These are phyloP conservation scores for Colletotrichum agaves DNA, from an alignment of 2,329 filamentous ascomycete species.

Conservation along the genomic window DNA sequence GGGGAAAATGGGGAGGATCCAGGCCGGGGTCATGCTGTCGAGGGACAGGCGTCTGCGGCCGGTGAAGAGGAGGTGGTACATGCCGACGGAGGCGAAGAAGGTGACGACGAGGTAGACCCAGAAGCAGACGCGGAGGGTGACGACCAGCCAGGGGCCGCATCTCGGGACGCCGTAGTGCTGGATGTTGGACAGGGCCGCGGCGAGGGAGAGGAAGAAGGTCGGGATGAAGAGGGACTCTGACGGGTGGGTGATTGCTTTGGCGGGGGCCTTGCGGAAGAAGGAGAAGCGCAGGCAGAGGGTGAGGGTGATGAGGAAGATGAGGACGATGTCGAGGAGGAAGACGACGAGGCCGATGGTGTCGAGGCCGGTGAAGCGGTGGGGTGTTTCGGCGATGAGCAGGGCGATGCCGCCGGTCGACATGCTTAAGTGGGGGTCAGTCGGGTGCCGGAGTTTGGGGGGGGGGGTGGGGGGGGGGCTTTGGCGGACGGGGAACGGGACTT, in stretches of 20 bases:
- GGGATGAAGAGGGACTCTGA: constrained; percentile 70
- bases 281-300: constrained; percentile 61
- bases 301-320: constrained; percentile 61
- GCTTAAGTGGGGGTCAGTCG: constrained; percentile 6
- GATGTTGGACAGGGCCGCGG: constrained; percentile 67
- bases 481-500: not conserved
- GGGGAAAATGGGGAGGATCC: constrained; percentile 72
- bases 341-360: constrained; percentile 64
- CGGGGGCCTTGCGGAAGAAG: constrained; percentile 54
- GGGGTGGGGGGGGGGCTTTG: not conserved
- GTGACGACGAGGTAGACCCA: constrained; percentile 69
- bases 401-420: constrained; percentile 59
- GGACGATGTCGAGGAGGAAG: constrained; percentile 65
- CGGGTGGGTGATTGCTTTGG: constrained; percentile 59
- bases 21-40: constrained; percentile 68
- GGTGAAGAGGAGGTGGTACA: constrained; percentile 69
- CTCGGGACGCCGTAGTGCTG: constrained; percentile 60
- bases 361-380: constrained; percentile 65
- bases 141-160: constrained; percentile 60
- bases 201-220: constrained; percentile 69
- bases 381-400: constrained; percentile 61
- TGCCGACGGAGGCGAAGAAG: constrained; percentile 62
- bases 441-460: not conserved
- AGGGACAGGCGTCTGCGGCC: constrained; percentile 54
- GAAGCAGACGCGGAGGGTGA: constrained; percentile 65